Base-by-base conservation (phyloP, 768 basidiomycete species). In the Mycena capillaripes region DNA sequence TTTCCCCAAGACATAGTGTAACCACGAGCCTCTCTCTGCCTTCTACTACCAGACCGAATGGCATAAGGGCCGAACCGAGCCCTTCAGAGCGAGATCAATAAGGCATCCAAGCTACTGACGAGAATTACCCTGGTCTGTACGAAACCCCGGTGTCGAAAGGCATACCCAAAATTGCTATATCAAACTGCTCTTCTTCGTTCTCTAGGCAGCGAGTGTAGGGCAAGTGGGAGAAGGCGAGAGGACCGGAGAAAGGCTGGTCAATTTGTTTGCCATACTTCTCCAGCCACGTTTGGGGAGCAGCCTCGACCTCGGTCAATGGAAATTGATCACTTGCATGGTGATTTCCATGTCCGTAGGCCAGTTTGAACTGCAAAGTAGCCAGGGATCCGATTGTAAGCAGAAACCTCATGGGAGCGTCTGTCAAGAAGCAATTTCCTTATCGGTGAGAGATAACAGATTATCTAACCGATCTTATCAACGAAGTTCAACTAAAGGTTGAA, bases 51-150 rank as follows among this genome's bases (percentile, higher is more conserved):
- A 5, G 92, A 92, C 50, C 96, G 90, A 74, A 97, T 95, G 11
- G 91, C 96, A 78, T 89, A 90, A 1, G 95, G 95, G 10, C 96
- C 96, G 82, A 97, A 97, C 11, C 96, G 89, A 16, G 95, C 95
- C 6, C 95, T 95, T 21, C 81, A 80, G 17, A 59, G n/a, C 27
- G 16, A 53, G 25, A 46, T 44, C 14, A 62, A 58, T 52, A 17
- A 36, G 21, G 32, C 27, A 25, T 17, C 36, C 19, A 27, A 57
- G 8, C 50, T 42, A 32, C 61, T 48, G 12, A 4, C 2, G 14
- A 29, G 40, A 61, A 84, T 86, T 85, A 89, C 80, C 87, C 84
- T 48, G 86, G 83, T 71, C 88, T 81, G 76, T 94, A 92, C 11
- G 92, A 86, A 56, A 91, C 89, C 1, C 84, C 87, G 0, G 93